Conservation (phyloP, 805 yeast genomes). For the Ascoidea rubescens region DNA sequence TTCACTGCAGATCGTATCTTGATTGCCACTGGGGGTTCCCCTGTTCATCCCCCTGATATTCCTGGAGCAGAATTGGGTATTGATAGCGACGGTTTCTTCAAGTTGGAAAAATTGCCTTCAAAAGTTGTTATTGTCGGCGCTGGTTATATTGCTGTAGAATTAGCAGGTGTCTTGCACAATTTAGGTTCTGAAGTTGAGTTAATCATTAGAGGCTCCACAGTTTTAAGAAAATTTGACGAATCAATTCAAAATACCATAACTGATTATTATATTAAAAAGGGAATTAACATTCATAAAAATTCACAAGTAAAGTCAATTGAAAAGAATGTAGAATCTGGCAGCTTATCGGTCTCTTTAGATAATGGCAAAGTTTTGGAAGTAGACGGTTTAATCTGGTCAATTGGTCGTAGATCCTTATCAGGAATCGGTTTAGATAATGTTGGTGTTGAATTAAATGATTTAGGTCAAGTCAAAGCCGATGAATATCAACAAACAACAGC, state of each 20-base stretch:
- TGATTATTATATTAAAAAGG: slow-evolving; percentile 65
- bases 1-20: slow-evolving; percentile 74
- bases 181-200: slow-evolving; percentile 78
- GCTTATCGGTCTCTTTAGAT: slow-evolving; percentile 32
- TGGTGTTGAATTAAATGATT: slow-evolving; percentile 49
- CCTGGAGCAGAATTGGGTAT: slow-evolving; percentile 78
- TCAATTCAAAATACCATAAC: slow-evolving; percentile 70
- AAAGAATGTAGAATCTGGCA: slow-evolving; percentile 30
- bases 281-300: slow-evolving; percentile 66
- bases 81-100: slow-evolving; percentile 85
- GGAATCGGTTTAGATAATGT: slow-evolving; percentile 67
- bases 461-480: slow-evolving; percentile 61
- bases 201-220: slow-evolving; percentile 83
- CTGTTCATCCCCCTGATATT: slow-evolving; percentile 53
- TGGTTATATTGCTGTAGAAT: slow-evolving; percentile 93
- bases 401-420: slow-evolving; percentile 73
- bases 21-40: slow-evolving; percentile 89
- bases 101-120: slow-evolving; percentile 71
- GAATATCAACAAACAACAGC: slow-evolving; percentile 78
- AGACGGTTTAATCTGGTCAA: slow-evolving; percentile 83
- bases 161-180: slow-evolving; percentile 87
- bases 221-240: slow-evolving; percentile 78
- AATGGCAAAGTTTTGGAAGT: slow-evolving; percentile 45
- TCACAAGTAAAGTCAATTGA: slow-evolving; percentile 36
- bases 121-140: slow-evolving; percentile 94